Evolutionary conservation across 805 yeast species (phyloP).

Genomic region (Candida ponderosae): DNA sequence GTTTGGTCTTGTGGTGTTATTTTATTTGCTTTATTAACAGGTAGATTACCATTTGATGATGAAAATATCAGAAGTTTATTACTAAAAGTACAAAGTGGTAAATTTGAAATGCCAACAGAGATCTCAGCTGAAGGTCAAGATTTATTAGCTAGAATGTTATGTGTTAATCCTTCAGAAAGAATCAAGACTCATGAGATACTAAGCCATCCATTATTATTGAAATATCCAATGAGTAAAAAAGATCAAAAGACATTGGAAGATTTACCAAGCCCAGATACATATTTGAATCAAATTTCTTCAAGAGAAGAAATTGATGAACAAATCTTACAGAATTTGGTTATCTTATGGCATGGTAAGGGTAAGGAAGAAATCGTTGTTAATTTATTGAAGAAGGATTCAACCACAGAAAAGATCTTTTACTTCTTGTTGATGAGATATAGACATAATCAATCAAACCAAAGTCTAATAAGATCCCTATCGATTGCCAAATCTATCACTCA

Average conservation of each 20-base stretch:
- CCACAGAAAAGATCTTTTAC: slow-evolving; percentile 76
- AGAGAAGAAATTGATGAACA: slow-evolving; percentile 59
- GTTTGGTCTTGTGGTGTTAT: slow-evolving; percentile 89
- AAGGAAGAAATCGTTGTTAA: slow-evolving; percentile 47
- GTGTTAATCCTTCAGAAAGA: slow-evolving; percentile 65
- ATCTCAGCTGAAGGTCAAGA: slow-evolving; percentile 60
- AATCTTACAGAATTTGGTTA: slow-evolving; percentile 66
- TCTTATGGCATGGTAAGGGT: slow-evolving; percentile 74
- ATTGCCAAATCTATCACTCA: slow-evolving; percentile 20
- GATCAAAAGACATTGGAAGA: slow-evolving; percentile 20
- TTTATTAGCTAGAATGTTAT: slow-evolving; percentile 55
- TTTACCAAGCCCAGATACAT: slow-evolving; percentile 23
- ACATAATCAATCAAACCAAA: slow-evolving; percentile 44
- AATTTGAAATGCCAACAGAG: slow-evolving; percentile 61
- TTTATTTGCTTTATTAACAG: slow-evolving; percentile 69
- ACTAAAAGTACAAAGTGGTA: slow-evolving; percentile 71
- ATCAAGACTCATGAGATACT: slow-evolving; percentile 61
- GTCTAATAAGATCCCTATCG: slow-evolving; percentile 21
- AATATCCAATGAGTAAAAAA: slow-evolving; percentile 36
- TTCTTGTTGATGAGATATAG: slow-evolving; percentile 68
- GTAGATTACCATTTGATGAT: slow-evolving; percentile 79
- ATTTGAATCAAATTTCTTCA: slow-evolving; percentile 14
- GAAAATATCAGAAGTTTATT: slow-evolving; percentile 65
- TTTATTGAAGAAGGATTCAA: slow-evolving; percentile 46
- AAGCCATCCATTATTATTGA: slow-evolving; percentile 68